Evolutionary conservation across 805 yeast genomes (phyloP).

Genomic region (Sugiyamaella mastotermitis): DNA sequence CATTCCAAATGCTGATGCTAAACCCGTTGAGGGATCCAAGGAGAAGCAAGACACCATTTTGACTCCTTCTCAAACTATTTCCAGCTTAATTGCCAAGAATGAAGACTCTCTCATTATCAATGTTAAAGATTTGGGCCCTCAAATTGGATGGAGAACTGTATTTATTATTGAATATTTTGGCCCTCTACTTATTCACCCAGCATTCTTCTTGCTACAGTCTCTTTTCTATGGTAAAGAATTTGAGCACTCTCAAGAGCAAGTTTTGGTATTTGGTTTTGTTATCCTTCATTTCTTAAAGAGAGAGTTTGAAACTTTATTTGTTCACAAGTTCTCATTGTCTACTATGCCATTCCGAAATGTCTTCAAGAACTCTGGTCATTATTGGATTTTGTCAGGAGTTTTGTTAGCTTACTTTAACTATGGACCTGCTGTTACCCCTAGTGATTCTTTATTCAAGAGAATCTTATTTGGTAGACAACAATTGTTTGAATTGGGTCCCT

Average conservation of each 20-base stretch:
- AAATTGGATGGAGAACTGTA: constrained; percentile 88
- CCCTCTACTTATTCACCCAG: constrained; percentile 74
- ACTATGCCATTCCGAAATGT: constrained; percentile 90
- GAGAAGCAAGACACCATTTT: constrained; percentile 35
- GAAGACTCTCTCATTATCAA: constrained; percentile 40
- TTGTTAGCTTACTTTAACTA: constrained; percentile 47
- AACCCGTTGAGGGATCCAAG: constrained; percentile 28
- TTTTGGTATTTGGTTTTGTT: constrained; percentile 47
- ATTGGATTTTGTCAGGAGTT: constrained; percentile 86
- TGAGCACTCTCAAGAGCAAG: constrained; percentile 48
- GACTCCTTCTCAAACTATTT: constrained; percentile 39
- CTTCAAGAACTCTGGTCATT: constrained; percentile 85
- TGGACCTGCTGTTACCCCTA: constrained; percentile 32
- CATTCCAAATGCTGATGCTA: constrained; percentile 27
- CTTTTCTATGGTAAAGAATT: constrained; percentile 31
- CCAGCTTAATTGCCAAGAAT: constrained; percentile 36
- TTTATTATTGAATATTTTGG: constrained; percentile 84
- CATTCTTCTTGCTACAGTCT: constrained; percentile 47
- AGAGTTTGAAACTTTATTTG: constrained; percentile 77
- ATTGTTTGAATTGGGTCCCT: constrained; percentile 9
- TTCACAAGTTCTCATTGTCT: constrained; percentile 78
- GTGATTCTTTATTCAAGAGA: constrained; percentile 9
- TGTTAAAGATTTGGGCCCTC: constrained; percentile 90
- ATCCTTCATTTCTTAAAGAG: constrained; percentile 79
- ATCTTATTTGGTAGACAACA: constrained; percentile 22